Evolutionary conservation across 805 yeast genomes (phyloP), one percentile per base, ranked within the genome.

Genomic region (Candida stauntonica): DNA sequence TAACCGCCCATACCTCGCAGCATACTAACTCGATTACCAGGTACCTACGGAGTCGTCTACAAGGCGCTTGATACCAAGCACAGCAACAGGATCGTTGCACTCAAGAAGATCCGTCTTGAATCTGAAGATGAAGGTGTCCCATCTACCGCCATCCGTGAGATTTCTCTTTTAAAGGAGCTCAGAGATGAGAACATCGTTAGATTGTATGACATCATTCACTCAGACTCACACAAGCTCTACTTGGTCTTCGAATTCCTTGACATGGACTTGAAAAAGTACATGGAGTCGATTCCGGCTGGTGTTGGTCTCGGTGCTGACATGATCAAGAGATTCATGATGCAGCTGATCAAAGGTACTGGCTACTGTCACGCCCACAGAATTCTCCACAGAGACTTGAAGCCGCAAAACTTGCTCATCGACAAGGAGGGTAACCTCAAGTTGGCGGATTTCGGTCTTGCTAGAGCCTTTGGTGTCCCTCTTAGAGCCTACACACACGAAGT

Each of bases 41-140:
- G 95, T 46, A 91, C 99, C 3, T 91, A 93, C 60, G 99, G 99
- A 37, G 97, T 94, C 23, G 99, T 93, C 9, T 93, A 93, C 66
- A 93, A 91, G 61, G 99, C 99, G 2, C 70, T 88, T 36, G 97
- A 91, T 58, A 78, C 80, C 33, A 81, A 78, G 49, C 88, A 91
- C 59, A 85, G 88, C 50, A 91, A 91, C 65, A 75, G 96, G n/a
- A 77, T 88, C 31, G 99, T 93, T 26, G 99, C 99, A 0, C 68
- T 93, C 51, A 93, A 93, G 63, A 94, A 93, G 65, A 94, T 93
- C 61, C 77, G 98, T 42, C 67, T 93, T 37, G 99, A 93, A 60
- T 86, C 95, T 16, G 99, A 93, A 62, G 95, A 87, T 61, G 99
- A 93, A 61, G 99, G 99, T 15, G 97, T 94, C 17, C 99, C 99